Evolutionary conservation across 1,284 basidiomycete genomes (phyloP).

Genomic region (Pisolithus thermaeus): DNA sequence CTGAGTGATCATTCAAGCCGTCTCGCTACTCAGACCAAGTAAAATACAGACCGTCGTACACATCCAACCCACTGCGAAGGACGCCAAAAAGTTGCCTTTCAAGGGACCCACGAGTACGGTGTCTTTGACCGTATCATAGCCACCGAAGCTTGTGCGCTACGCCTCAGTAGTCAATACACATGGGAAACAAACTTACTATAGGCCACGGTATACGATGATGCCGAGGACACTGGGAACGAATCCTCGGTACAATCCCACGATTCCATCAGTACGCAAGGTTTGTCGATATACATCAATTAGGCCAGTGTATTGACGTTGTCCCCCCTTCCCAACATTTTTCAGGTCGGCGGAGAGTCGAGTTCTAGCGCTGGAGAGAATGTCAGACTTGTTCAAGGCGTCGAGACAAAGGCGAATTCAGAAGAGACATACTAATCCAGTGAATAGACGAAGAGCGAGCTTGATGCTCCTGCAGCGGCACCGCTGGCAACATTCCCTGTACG

Average conservation of each 20-base stretch:
- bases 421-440: constrained; percentile 50
- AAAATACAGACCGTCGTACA: constrained; percentile 39
- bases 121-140: constrained; percentile 50
- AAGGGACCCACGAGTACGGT: constrained; percentile 51
- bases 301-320: constrained; percentile 40
- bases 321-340: constrained; percentile 38
- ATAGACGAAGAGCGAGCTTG: constrained; percentile 52
- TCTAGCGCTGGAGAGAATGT: constrained; percentile 34
- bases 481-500: constrained; percentile 39
- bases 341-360: constrained; percentile 52
- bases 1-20: constrained; percentile 16
- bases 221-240: constrained; percentile 60
- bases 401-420: not conserved
- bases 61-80: constrained; percentile 54
- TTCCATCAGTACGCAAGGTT: constrained; percentile 48
- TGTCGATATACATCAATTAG: constrained; percentile 46
- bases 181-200: constrained; percentile 33
- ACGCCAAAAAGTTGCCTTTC: constrained; percentile 57
- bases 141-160: constrained; percentile 31
- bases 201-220: constrained; percentile 57
- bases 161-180: not conserved
- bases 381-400: not conserved
- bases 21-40: not conserved
- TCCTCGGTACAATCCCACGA: constrained; percentile 53
- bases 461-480: constrained; percentile 42